A percentile compares a stretch with the other conserved stretches of the same genome.
These are phyloP conservation scores for Triticum dicoccoides DNA, from an alignment of 176 grass and related monocot species.

Conservation along the genomic window DNA sequence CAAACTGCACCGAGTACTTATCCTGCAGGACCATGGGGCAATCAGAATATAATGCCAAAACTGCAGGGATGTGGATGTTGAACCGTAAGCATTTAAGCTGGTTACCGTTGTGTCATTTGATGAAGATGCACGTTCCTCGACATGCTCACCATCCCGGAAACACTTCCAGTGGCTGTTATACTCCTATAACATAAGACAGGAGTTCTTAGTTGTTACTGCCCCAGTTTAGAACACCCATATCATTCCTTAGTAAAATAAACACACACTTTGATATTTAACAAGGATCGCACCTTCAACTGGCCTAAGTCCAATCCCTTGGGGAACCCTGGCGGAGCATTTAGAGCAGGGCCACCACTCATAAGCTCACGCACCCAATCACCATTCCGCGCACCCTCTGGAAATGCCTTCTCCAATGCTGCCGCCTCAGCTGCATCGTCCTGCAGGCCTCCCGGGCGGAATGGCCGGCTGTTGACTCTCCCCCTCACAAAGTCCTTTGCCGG, in stretches of 20 bases:
- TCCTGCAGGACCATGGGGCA: constrained; percentile 48
- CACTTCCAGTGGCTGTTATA: constrained; percentile 60
- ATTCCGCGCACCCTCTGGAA: constrained; percentile 53
- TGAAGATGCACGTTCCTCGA: constrained; percentile 28
- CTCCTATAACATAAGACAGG: constrained; percentile 47
- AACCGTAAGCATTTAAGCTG: neutral
- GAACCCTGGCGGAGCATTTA: constrained; percentile 65
- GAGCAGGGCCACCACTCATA: constrained; percentile 40
- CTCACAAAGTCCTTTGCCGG: constrained; percentile 82
- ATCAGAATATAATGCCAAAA: constrained; percentile 22
- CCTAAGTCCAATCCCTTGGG: constrained; percentile 76
- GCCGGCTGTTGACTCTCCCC: constrained; percentile 79
- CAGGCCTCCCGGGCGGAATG: constrained; percentile 75
- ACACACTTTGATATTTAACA: neutral
- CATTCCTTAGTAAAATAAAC: constrained; percentile 8
- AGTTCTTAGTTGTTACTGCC: neutral
- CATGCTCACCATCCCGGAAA: constrained; percentile 22
- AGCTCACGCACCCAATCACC: constrained; percentile 76
- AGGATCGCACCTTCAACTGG: constrained; percentile 63
- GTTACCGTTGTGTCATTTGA: constrained; percentile 44
- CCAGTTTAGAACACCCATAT: neutral
- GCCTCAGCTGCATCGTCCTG: constrained; percentile 21
- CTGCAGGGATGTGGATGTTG: constrained; percentile 16
- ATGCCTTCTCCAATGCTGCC: constrained; percentile 14
- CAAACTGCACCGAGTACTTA: constrained; percentile 72